Percentiles rank a stretch among this genome's conserved stretches.
Evolutionary conservation across 108 stramenopile genomes (phyloP).

Genomic region (Nannochloropsis salina): DNA sequence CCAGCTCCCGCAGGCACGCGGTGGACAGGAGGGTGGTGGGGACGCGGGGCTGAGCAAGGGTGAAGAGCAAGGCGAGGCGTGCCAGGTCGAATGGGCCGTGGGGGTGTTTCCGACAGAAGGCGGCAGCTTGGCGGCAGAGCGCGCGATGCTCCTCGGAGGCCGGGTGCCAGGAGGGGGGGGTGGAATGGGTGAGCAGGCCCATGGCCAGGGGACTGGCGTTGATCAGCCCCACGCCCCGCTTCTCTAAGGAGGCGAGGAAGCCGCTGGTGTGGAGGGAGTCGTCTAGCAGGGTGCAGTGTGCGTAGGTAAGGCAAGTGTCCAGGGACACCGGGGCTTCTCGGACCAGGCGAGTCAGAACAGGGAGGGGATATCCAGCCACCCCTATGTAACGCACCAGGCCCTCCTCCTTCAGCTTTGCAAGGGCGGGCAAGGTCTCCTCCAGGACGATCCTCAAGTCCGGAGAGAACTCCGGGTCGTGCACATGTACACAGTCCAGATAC

Average conservation of each 20-base stretch:
- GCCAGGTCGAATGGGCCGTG: neutral
- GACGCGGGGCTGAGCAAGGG: neutral
- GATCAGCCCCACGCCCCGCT: neutral
- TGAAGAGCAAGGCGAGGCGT: neutral
- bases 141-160: neutral
- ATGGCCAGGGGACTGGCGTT: neutral
- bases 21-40: neutral
- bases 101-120: neutral
- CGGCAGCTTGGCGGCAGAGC: neutral
- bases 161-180: neutral
- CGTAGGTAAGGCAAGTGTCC: neutral
- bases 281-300: neutral
- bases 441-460: slow-evolving; percentile 11
- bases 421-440: neutral
- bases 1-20: neutral
- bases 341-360: neutral
- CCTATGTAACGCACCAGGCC: neutral
- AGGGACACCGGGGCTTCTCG: neutral
- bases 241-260: neutral
- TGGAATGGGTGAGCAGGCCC: neutral
- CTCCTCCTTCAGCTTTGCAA: neutral
- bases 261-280: neutral
- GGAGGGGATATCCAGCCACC: neutral
- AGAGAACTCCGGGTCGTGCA: neutral
- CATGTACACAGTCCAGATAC: slow-evolving; percentile 4